phyloP scores from a whole-genome alignment of 2,329 filamentous ascomycete species.

The Colletotrichum simmondsii region DNA sequence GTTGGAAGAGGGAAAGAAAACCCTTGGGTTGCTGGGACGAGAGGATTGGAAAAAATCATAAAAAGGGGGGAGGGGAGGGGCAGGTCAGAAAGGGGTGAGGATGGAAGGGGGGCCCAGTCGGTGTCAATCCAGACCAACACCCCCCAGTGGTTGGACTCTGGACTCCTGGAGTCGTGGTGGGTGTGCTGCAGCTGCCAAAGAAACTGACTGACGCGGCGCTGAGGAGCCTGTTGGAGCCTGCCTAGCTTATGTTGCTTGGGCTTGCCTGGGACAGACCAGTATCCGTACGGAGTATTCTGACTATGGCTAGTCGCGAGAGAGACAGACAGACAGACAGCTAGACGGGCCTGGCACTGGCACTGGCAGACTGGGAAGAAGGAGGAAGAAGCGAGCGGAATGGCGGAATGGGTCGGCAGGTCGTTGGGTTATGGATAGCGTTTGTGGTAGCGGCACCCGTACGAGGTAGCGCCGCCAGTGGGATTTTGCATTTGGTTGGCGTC shows the following conservation, averaged over 20 bases:
- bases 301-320: no score
- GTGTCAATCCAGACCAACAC: slow-evolving; percentile 18
- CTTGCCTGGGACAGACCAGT: background rate
- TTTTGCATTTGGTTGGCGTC: slow-evolving; percentile 29
- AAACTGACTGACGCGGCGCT: slow-evolving; percentile 16
- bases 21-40: slow-evolving; percentile 11
- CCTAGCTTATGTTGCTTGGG: background rate
- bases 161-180: background rate
- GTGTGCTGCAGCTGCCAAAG: slow-evolving; percentile 24
- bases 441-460: slow-evolving; percentile 22
- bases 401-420: slow-evolving; percentile 19
- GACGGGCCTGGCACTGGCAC: no score
- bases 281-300: no score
- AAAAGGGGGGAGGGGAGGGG: slow-evolving; percentile 1
- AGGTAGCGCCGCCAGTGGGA: slow-evolving; percentile 23
- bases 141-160: slow-evolving; percentile 16
- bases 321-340: no score
- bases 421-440: slow-evolving; percentile 24
- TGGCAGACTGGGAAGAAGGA: slow-evolving; percentile 1
- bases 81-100: background rate
- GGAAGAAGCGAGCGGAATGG: slow-evolving; percentile 26
- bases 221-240: background rate
- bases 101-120: slow-evolving; percentile 9
- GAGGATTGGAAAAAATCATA: slow-evolving; percentile 24
- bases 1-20: slow-evolving; percentile 2